These are phyloP conservation scores for Pistacia integerrima DNA, from an alignment of 345 rosid genomes.

Conservation along the genomic window DNA sequence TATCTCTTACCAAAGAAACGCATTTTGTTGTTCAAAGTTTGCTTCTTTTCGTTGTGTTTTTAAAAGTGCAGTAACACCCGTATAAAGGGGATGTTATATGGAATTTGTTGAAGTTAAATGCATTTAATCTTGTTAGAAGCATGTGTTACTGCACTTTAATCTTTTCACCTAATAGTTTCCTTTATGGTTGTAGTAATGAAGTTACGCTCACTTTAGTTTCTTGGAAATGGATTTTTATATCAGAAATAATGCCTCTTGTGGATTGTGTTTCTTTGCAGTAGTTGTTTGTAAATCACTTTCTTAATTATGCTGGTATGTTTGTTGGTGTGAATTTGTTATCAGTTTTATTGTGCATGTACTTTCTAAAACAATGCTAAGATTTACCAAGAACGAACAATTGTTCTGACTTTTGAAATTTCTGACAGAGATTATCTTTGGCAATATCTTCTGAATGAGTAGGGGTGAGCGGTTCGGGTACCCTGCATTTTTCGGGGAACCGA, in stretches of 20 bases:
- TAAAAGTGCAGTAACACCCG: too few relatives aligned
- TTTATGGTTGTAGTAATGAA: too few relatives aligned
- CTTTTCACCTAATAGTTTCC: background rate
- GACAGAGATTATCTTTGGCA: too few relatives aligned
- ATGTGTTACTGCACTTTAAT: background rate
- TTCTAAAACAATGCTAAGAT: conserved; percentile 2
- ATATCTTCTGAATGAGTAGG: conserved; percentile 51
- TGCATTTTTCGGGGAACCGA: too few relatives aligned
- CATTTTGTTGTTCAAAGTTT: too few relatives aligned
- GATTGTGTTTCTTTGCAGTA: background rate
- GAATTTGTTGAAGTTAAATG: background rate
- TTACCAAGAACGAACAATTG: background rate
- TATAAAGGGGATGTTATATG: conserved; percentile 27
- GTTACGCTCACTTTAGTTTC: background rate
- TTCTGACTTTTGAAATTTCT: conserved; percentile 14
- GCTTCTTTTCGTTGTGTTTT: too few relatives aligned
- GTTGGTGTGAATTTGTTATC: background rate
- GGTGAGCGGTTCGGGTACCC: too few relatives aligned
- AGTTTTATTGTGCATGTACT: background rate
- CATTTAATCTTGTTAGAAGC: background rate
- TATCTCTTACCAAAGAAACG: too few relatives aligned
- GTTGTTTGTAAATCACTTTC: background rate
- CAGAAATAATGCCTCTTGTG: background rate
- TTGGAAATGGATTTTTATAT: background rate
- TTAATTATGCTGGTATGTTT: background rate